These are phyloP conservation scores for Mucor circinelloides DNA, from an alignment of 371 early-diverging fungal species.

Conservation along the genomic window DNA sequence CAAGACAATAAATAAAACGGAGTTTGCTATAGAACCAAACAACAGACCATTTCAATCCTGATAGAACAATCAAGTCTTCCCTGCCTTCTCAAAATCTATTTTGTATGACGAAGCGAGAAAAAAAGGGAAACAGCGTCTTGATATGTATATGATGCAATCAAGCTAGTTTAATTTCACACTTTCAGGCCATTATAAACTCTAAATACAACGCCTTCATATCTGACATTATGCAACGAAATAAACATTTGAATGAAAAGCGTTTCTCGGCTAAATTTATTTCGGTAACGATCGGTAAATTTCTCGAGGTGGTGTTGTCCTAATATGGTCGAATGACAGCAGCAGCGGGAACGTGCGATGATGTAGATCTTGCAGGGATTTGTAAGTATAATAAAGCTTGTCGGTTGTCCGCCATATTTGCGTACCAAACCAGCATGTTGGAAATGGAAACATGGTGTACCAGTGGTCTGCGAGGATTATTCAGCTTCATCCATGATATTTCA, in stretches of 20 bases:
- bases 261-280: slow-evolving; percentile 1
- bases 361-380: not conserved
- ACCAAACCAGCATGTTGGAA: not conserved
- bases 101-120: not conserved
- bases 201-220: not conserved
- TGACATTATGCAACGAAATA: not conserved
- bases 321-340: not conserved
- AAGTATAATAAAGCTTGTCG: not conserved
- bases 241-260: not conserved
- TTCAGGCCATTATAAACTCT: not conserved
- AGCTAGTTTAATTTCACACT: not conserved
- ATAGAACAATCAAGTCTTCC: not conserved
- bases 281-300: not conserved
- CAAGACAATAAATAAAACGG: slow-evolving; percentile 1
- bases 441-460: not conserved
- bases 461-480: not conserved
- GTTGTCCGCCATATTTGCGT: not conserved
- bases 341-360: not conserved
- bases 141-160: not conserved
- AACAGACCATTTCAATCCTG: slow-evolving; percentile 1
- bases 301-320: not conserved
- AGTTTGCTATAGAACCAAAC: not conserved
- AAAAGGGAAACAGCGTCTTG: not conserved
- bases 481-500: not conserved
- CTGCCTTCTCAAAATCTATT: not conserved